Conservation (phyloP, 2,329 filamentous ascomycete genomes). For the Hypoxylon sp. region DNA sequence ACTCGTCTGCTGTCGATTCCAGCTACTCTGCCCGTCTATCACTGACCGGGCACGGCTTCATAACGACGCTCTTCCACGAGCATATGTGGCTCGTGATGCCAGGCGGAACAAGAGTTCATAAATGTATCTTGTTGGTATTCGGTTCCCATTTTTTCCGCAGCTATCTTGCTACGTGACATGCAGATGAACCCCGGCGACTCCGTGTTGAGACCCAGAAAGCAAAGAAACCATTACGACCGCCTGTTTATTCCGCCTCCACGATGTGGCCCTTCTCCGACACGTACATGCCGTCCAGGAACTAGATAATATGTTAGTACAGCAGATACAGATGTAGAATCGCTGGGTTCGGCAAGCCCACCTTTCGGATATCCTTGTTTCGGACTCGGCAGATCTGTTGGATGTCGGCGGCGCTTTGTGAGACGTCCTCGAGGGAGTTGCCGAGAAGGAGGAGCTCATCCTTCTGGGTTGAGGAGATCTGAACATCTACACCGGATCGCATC, state of each 20-base stretch:
- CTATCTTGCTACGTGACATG: conserved; percentile 64
- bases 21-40: too few relatives aligned
- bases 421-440: conserved; percentile 96
- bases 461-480: conserved; percentile 87
- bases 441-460: conserved; percentile 96
- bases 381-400: conserved; percentile 99
- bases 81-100: not conserved
- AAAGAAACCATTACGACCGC: conserved; percentile 59
- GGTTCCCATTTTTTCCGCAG: conserved; percentile 46
- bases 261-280: conserved; percentile 99
- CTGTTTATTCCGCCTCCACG: conserved; percentile 68
- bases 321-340: not conserved
- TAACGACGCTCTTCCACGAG: not conserved
- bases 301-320: conserved; percentile 41
- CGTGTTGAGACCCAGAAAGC: conserved; percentile 67
- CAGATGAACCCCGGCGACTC: conserved; percentile 70
- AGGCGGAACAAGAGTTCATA: conserved; percentile 13
- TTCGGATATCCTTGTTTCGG: conserved; percentile 99
- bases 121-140: conserved; percentile 42
- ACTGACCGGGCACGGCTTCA: not conserved
- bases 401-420: conserved; percentile 97
- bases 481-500: conserved; percentile 90
- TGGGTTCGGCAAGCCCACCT: conserved; percentile 64
- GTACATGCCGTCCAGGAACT: conserved; percentile 99
- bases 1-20: too few relatives aligned